Conservation (phyloP, 2,329 filamentous ascomycete genomes). For the Verticillium klebahnii region DNA sequence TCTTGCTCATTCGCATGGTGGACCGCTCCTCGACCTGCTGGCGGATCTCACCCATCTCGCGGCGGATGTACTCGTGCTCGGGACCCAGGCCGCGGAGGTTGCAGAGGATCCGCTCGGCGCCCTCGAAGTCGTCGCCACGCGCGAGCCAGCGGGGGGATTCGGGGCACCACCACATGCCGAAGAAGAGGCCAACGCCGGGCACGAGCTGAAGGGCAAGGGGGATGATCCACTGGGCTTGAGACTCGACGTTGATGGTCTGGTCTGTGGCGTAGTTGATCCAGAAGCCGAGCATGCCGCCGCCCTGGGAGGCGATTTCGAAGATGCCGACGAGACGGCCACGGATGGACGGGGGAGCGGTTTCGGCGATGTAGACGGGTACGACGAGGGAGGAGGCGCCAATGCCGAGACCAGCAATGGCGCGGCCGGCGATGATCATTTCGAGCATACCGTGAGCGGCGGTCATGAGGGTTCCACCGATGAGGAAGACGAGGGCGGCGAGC, state of each 20-base stretch:
- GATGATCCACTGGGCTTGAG: slow-evolving; percentile 31
- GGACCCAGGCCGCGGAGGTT: slow-evolving; percentile 23
- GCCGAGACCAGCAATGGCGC: slow-evolving; percentile 47
- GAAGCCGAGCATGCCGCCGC: slow-evolving; percentile 40
- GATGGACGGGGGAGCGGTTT: slow-evolving; percentile 42
- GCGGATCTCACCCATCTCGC: slow-evolving; percentile 53
- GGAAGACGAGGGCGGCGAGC: slow-evolving; percentile 36
- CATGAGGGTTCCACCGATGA: slow-evolving; percentile 28
- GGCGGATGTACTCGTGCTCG: slow-evolving; percentile 17
- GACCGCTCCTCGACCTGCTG: slow-evolving; percentile 47
- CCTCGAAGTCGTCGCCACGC: slow-evolving; percentile 29
- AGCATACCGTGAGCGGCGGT: slow-evolving; percentile 26
- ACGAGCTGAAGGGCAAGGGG: slow-evolving; percentile 37
- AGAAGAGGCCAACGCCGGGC: slow-evolving; percentile 29
- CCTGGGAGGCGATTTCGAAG: slow-evolving; percentile 44
- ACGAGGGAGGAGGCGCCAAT: slow-evolving; percentile 45
- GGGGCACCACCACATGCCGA: slow-evolving; percentile 27
- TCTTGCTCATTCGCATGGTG: slow-evolving; percentile 22
- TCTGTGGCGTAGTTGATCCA: slow-evolving; percentile 28
- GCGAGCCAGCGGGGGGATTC: slow-evolving; percentile 34
- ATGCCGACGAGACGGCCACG: slow-evolving; percentile 46
- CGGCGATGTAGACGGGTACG: slow-evolving; percentile 38
- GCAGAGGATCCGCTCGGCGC: slow-evolving; percentile 30
- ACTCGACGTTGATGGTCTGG: slow-evolving; percentile 9
- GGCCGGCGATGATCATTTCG: slow-evolving; percentile 37